A percentile compares a stretch with the other conserved stretches of the same genome.
phyloP scores from a whole-genome alignment of 106 monocot genomes.

The Agapanthus africanus region DNA sequence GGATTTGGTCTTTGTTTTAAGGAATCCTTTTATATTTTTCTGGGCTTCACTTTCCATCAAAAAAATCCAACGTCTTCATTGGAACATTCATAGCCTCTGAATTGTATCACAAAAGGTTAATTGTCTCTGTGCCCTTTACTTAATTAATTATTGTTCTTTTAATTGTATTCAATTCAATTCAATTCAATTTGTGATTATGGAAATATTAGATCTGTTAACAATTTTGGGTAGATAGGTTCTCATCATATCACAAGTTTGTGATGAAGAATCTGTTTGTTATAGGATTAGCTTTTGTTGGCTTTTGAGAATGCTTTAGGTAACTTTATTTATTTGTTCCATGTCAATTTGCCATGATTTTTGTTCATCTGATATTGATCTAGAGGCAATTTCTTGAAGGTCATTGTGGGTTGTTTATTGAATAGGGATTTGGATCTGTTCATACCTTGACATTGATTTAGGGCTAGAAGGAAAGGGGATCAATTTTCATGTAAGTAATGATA shows the following conservation, averaged over 20 bases:
- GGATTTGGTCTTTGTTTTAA: no score
- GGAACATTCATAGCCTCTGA: no score
- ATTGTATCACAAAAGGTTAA: no score
- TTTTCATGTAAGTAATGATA: background rate
- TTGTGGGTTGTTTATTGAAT: background rate
- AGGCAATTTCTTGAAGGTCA: background rate
- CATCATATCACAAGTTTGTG: background rate
- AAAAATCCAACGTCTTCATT: no score
- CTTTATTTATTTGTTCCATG: background rate
- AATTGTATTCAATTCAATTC: no score
- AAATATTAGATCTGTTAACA: slow-evolving; percentile 2
- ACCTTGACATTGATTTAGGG: background rate
- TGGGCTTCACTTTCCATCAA: no score
- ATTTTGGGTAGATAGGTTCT: background rate
- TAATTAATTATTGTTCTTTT: no score
- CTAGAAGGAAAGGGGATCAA: background rate
- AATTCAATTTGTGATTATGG: no score
- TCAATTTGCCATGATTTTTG: background rate
- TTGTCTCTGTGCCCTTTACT: no score
- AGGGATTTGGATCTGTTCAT: background rate
- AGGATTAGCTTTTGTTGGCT: background rate
- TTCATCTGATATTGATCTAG: background rate
- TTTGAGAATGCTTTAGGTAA: background rate
- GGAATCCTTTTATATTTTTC: no score
- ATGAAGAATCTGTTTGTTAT: background rate